Percentiles rank a stretch among this genome's conserved stretches.
phyloP scores from a whole-genome alignment of 1,284 basidiomycete species.

The Malassezia globosa region DNA sequence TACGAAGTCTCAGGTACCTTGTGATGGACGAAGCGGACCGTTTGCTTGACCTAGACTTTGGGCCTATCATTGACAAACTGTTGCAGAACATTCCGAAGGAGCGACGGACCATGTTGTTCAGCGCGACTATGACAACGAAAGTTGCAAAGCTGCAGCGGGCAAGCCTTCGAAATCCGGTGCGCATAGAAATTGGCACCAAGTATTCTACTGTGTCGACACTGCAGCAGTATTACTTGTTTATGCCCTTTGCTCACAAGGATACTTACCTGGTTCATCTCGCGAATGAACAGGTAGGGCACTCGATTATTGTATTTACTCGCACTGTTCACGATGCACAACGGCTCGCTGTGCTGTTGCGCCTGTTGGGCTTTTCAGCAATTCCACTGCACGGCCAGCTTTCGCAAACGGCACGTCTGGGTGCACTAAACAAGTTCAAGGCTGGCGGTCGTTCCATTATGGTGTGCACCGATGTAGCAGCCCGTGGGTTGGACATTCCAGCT shows the following conservation, averaged over 20 bases:
- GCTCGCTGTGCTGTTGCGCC: slow-evolving; percentile 75
- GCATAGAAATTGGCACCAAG: slow-evolving; percentile 83
- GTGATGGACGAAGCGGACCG: slow-evolving; percentile 97
- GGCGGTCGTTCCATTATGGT: slow-evolving; percentile 84
- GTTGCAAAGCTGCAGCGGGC: slow-evolving; percentile 93
- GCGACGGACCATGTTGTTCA: slow-evolving; percentile 89
- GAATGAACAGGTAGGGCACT: slow-evolving; percentile 80
- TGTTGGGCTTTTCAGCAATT: slow-evolving; percentile 85
- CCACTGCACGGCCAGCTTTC: slow-evolving; percentile 90
- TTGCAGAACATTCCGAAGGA: slow-evolving; percentile 89
- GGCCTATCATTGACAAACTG: slow-evolving; percentile 91
- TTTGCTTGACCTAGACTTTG: slow-evolving; percentile 93
- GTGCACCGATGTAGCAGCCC: slow-evolving; percentile 90
- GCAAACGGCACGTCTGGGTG: slow-evolving; percentile 83
- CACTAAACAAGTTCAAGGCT: slow-evolving; percentile 90
- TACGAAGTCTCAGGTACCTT: slow-evolving; percentile 76
- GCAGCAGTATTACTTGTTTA: slow-evolving; percentile 88
- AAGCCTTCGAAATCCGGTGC: slow-evolving; percentile 85
- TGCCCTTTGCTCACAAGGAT: slow-evolving; percentile 86
- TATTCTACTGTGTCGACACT: slow-evolving; percentile 94
- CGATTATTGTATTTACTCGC: slow-evolving; percentile 89
- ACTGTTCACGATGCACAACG: slow-evolving; percentile 90
- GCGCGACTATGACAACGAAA: slow-evolving; percentile 99
- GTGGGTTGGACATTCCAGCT: slow-evolving; percentile 84
- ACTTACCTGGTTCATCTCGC: slow-evolving; percentile 78